Conservation (phyloP, 768 basidiomycete genomes). For the Suillus ampliporus region DNA sequence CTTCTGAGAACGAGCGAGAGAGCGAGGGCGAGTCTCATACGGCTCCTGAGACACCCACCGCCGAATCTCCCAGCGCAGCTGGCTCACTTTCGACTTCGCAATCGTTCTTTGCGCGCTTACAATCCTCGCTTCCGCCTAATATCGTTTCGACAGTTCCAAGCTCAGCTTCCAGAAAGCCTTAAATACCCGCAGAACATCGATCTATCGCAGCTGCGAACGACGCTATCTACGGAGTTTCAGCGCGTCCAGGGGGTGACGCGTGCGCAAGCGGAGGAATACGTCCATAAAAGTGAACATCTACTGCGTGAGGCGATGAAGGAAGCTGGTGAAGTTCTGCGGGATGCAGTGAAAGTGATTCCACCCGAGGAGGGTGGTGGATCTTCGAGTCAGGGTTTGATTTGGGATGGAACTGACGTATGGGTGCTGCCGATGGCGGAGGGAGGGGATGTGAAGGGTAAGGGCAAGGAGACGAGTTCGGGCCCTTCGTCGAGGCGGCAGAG, state of each 20-base stretch:
- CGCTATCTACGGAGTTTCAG: conserved; percentile 68
- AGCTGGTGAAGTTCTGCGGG: conserved; percentile 80
- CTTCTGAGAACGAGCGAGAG: conserved; percentile 19
- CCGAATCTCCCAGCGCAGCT: conserved; percentile 23
- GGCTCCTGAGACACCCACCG: conserved; percentile 32
- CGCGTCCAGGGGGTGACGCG: conserved; percentile 76
- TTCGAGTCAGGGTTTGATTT: conserved; percentile 52
- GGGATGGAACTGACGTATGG: conserved; percentile 92
- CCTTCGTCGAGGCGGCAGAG: conserved; percentile 34
- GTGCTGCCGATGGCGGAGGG: conserved; percentile 55
- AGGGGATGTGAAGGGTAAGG: conserved; percentile 40
- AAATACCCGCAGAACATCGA: conserved; percentile 70
- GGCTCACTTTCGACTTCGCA: conserved; percentile 39
- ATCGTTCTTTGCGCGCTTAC: conserved; percentile 70
- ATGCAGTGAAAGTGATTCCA: conserved; percentile 92
- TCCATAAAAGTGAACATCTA: conserved; percentile 71
- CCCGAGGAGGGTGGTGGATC: conserved; percentile 58
- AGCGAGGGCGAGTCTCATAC: conserved; percentile 33
- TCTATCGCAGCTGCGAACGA: conserved; percentile 67
- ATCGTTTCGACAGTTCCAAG: conserved; percentile 71
- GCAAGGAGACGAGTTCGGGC: conserved; percentile 37
- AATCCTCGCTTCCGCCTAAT: conserved; percentile 76
- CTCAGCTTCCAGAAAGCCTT: conserved; percentile 68
- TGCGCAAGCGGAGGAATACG: conserved; percentile 85
- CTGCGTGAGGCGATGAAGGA: conserved; percentile 76